These are phyloP conservation scores for Zelopaecilomyces penicillatus DNA, from an alignment of 2,329 filamentous ascomycete genomes.

Conservation along the genomic window DNA sequence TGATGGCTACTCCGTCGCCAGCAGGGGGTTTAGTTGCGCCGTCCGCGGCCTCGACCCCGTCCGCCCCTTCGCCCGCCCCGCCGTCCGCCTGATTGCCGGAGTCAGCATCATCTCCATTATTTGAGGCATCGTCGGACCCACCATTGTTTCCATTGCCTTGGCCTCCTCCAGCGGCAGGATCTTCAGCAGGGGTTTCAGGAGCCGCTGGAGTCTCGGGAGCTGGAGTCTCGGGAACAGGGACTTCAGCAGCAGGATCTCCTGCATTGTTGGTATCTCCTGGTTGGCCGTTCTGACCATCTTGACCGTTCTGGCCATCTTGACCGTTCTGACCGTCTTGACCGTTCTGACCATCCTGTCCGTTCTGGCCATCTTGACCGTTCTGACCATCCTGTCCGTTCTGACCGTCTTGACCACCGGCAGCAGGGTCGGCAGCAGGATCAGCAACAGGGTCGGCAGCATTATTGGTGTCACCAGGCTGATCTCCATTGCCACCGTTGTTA, in stretches of 20 bases:
- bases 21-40: constrained; percentile 10
- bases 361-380: not conserved
- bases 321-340: constrained; percentile 2
- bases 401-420: constrained; percentile 1
- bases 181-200: constrained; percentile 5
- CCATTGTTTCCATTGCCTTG: constrained; percentile 2
- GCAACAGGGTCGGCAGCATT: not conserved
- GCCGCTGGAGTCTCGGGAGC: constrained; percentile 6
- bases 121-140: not conserved
- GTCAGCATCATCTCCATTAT: constrained; percentile 2
- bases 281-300: not conserved
- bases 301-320: not conserved
- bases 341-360: not conserved
- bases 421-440: not conserved
- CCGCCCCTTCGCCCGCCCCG: constrained; percentile 4
- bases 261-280: not conserved
- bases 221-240: not conserved
- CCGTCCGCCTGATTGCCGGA: constrained; percentile 2
- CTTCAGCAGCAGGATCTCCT: not conserved
- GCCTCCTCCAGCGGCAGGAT: constrained; percentile 4
- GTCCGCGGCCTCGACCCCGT: constrained; percentile 7
- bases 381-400: constrained; percentile 4
- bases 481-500: constrained; percentile 8
- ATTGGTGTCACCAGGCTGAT: constrained; percentile 2
- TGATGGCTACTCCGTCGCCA: constrained; percentile 19